Conservation (phyloP, 2,329 filamentous ascomycete genomes). For the Acrocalymma vagum region DNA sequence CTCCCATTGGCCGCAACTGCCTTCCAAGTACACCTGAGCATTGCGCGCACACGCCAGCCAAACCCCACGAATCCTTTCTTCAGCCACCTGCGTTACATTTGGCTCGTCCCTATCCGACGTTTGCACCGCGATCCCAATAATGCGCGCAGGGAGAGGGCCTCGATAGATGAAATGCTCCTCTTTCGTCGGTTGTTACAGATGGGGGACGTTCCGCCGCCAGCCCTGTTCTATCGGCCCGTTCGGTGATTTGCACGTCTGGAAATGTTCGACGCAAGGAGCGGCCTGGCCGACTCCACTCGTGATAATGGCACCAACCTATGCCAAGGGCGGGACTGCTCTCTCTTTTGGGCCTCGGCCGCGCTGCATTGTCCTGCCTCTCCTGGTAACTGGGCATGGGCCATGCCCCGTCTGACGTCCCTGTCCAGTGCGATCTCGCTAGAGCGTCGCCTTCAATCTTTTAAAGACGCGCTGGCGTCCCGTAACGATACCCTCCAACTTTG, state of each 20-base stretch:
- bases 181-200: no score
- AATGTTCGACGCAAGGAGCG: slow-evolving; percentile 14
- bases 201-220: no score
- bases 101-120: slow-evolving; percentile 14
- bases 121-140: neutral
- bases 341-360: slow-evolving; percentile 30
- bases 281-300: slow-evolving; percentile 17
- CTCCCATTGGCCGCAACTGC: slow-evolving; percentile 22
- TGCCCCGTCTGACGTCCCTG: slow-evolving; percentile 34
- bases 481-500: slow-evolving; percentile 21
- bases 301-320: slow-evolving; percentile 17
- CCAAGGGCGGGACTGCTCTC: slow-evolving; percentile 26
- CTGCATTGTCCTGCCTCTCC: slow-evolving; percentile 22
- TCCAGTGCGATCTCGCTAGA: no score
- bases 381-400: slow-evolving; percentile 31
- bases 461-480: slow-evolving; percentile 31
- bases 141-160: no score
- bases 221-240: slow-evolving; percentile 11
- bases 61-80: slow-evolving; percentile 14
- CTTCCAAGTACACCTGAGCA: no score
- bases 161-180: no score
- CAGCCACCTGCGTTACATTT: slow-evolving; percentile 5
- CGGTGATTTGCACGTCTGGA: slow-evolving; percentile 29
- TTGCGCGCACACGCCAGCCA: slow-evolving; percentile 6
- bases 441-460: slow-evolving; percentile 37